Percentiles rank a stretch among this genome's conserved stretches.
Evolutionary conservation across 768 basidiomycete genomes (phyloP).

Genomic region (Hebeloma cylindrosporum): DNA sequence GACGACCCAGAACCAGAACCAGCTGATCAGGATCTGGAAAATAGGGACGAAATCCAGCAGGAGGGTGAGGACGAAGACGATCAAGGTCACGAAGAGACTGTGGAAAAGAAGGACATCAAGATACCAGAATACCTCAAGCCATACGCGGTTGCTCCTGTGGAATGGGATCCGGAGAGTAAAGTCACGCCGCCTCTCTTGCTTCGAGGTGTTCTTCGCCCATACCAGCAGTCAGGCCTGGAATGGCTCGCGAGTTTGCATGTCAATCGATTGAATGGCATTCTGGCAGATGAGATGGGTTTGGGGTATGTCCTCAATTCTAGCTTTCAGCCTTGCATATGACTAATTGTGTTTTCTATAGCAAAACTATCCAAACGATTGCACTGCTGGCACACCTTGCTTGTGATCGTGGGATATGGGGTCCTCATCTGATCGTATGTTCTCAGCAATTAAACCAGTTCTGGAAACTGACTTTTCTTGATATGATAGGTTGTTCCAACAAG

Average conservation of each 20-base stretch:
- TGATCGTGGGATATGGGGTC: slow-evolving; percentile 88
- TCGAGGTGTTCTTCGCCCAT: slow-evolving; percentile 86
- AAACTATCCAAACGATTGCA: slow-evolving; percentile 96
- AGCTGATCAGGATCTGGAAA: too few species aligned
- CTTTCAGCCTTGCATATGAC: neutral
- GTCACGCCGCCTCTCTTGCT: slow-evolving; percentile 71
- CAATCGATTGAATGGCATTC: slow-evolving; percentile 78
- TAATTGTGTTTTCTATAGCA: slow-evolving; percentile 45
- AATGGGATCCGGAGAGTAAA: slow-evolving; percentile 60
- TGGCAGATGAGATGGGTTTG: slow-evolving; percentile 94
- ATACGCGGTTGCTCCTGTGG: slow-evolving; percentile 70
- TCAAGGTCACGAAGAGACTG: neutral
- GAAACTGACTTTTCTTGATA: slow-evolving; percentile 19
- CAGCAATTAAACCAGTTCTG: neutral
- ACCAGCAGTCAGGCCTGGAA: slow-evolving; percentile 90
- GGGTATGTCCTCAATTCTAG: slow-evolving; percentile 54
- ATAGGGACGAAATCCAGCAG: too few species aligned
- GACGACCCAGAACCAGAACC: too few species aligned
- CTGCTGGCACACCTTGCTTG: slow-evolving; percentile 91
- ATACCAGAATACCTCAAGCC: slow-evolving; percentile 61
- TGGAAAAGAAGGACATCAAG: too few species aligned
- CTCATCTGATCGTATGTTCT: slow-evolving; percentile 79
- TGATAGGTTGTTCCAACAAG: slow-evolving; percentile 83
- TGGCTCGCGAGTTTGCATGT: slow-evolving; percentile 90
- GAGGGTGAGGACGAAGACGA: neutral